Conservation (phyloP, 257 asterid genomes). For the Oldenlandia corymbosa region DNA sequence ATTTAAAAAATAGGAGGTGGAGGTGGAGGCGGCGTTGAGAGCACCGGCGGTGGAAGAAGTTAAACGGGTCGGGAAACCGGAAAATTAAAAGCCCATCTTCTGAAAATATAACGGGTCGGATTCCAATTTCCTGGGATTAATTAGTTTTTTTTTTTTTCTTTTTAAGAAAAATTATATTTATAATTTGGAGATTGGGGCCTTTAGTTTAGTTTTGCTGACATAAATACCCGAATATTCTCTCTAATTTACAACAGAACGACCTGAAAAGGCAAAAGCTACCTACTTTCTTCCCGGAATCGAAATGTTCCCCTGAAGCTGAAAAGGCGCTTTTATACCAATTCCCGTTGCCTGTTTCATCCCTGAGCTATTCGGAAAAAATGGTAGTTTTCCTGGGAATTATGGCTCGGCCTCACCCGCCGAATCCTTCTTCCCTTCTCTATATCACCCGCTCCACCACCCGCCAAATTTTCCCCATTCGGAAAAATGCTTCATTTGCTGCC, state of each 20-base stretch:
- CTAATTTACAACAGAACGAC: neutral
- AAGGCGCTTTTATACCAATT: no score
- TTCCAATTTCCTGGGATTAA: no score
- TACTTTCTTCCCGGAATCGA: neutral
- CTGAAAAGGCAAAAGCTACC: neutral
- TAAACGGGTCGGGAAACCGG: no score
- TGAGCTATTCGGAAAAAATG: constrained; percentile 32
- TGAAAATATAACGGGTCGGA: no score
- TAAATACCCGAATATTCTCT: neutral
- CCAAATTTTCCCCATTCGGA: constrained; percentile 31
- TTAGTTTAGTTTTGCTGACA: neutral
- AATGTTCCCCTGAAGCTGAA: neutral
- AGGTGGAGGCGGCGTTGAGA: no score
- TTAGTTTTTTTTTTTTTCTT: no score
- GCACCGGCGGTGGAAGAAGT: no score
- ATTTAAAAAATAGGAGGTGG: no score
- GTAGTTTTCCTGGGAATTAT: constrained; percentile 35
- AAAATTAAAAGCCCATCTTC: no score
- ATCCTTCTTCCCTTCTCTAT: constrained; percentile 35
- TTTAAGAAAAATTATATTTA: neutral
- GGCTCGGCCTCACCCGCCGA: constrained; percentile 33
- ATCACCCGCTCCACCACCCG: constrained; percentile 30
- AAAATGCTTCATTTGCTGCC: constrained; percentile 18
- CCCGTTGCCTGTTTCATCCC: neutral
- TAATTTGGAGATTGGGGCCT: neutral